These are phyloP conservation scores for Sporopachydermia cereana DNA, from an alignment of 1,139 yeast species.

Conservation along the genomic window DNA sequence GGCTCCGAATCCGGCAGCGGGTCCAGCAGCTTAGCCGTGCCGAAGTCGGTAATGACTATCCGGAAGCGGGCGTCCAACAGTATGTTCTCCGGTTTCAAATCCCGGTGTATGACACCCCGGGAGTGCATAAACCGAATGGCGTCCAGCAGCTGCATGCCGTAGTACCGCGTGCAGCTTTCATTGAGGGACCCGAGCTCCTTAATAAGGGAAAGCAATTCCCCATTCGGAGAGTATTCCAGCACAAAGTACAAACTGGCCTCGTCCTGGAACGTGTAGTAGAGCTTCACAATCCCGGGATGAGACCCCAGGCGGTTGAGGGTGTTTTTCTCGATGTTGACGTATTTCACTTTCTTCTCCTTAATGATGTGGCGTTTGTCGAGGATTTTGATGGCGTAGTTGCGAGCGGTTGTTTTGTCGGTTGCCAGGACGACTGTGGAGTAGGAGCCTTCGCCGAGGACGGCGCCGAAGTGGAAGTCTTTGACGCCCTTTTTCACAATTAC, in stretches of 20 bases:
- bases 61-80: conserved; percentile 71
- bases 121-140: conserved; percentile 76
- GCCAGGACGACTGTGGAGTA: conserved; percentile 91
- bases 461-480: conserved; percentile 77
- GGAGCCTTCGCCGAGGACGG: conserved; percentile 88
- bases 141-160: conserved; percentile 70
- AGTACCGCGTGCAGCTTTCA: conserved; percentile 66
- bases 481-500: conserved; percentile 43
- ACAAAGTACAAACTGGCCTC: conserved; percentile 81
- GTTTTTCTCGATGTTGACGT: conserved; percentile 91
- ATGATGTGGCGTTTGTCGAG: conserved; percentile 90
- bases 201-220: conserved; percentile 73
- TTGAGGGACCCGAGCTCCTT: conserved; percentile 69
- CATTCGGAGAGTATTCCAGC: conserved; percentile 84
- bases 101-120: conserved; percentile 85
- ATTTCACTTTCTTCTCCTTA: conserved; percentile 88
- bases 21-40: conserved; percentile 74
- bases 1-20: conserved; percentile 19
- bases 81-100: conserved; percentile 88
- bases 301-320: conserved; percentile 78
- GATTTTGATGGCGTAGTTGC: conserved; percentile 81
- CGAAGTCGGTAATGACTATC: conserved; percentile 92
- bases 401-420: conserved; percentile 58
- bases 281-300: conserved; percentile 78
- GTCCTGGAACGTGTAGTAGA: conserved; percentile 92